These are phyloP conservation scores for Wolfiporia cocos DNA, from an alignment of 1,284 basidiomycete species.

Conservation along the genomic window DNA sequence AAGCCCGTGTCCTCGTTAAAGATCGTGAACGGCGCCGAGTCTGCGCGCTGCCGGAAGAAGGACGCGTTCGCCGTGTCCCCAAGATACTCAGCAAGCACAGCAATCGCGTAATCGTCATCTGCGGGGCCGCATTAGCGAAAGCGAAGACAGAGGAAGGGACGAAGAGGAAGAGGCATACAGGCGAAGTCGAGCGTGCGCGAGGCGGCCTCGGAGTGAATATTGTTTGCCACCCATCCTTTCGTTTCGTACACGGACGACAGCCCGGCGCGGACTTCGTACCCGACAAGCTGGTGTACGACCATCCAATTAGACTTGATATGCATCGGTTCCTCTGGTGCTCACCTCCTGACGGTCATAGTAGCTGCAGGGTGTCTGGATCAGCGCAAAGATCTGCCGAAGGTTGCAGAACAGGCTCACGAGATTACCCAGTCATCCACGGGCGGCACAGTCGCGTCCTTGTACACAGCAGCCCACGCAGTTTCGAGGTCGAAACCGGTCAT, in stretches of 20 bases:
- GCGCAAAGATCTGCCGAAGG: not conserved
- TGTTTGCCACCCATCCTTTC: slow-evolving; percentile 74
- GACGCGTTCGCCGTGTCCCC: slow-evolving; percentile 43
- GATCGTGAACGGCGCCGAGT: slow-evolving; percentile 53
- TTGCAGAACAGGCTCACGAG: slow-evolving; percentile 29
- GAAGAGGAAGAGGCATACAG: slow-evolving; percentile 38
- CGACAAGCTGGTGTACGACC: slow-evolving; percentile 52
- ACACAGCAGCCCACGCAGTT: slow-evolving; percentile 69
- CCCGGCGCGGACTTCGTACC: slow-evolving; percentile 79
- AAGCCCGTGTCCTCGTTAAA: slow-evolving; percentile 72
- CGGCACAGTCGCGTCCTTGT: slow-evolving; percentile 69
- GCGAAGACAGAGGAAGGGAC: not conserved
- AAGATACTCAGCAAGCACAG: slow-evolving; percentile 51
- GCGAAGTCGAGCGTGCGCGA: slow-evolving; percentile 77
- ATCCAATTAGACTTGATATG: not conserved
- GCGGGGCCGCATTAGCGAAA: not conserved
- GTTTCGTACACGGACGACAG: slow-evolving; percentile 62
- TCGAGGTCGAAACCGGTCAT: slow-evolving; percentile 57
- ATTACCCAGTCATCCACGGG: slow-evolving; percentile 57
- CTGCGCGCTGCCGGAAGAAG: slow-evolving; percentile 51
- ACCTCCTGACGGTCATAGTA: slow-evolving; percentile 76
- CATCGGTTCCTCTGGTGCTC: slow-evolving; percentile 6
- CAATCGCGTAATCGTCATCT: slow-evolving; percentile 79
- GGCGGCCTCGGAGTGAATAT: slow-evolving; percentile 75
- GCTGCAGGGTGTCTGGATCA: slow-evolving; percentile 23